A percentile compares a stretch with the other conserved stretches of the same genome.
phyloP scores from a whole-genome alignment of 1,139 yeast species.

The Kodamaea sp. region DNA sequence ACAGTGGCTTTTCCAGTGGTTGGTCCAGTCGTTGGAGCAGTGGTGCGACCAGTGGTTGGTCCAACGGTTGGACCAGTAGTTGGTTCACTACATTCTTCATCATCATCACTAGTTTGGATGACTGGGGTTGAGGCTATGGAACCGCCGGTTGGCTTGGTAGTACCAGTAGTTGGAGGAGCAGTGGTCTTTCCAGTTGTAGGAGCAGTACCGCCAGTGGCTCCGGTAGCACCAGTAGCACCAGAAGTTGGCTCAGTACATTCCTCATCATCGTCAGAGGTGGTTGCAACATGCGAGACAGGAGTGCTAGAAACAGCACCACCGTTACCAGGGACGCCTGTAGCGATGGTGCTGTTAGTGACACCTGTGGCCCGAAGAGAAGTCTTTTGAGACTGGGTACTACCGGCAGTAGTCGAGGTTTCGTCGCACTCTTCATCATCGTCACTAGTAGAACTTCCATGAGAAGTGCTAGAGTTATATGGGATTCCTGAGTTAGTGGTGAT shows the following conservation, averaged over 20 bases:
- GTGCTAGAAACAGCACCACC: slow-evolving; percentile 1
- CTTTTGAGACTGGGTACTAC: background rate
- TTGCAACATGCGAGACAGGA: slow-evolving; percentile 3
- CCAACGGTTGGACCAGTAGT: background rate
- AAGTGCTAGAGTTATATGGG: too few relatives aligned
- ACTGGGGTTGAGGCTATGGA: background rate
- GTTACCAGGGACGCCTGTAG: too few relatives aligned
- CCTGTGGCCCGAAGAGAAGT: too few relatives aligned
- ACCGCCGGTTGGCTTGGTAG: background rate
- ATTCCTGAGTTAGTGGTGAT: slow-evolving; percentile 1
- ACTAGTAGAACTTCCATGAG: slow-evolving; percentile 2
- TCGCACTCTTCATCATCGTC: slow-evolving; percentile 14
- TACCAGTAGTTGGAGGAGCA: too few relatives aligned
- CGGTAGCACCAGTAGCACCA: background rate
- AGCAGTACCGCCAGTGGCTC: background rate
- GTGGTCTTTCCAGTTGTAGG: background rate
- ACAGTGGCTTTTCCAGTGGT: slow-evolving; percentile 2
- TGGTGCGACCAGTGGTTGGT: background rate
- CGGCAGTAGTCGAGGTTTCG: slow-evolving; percentile 7
- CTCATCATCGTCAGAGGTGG: slow-evolving; percentile 6
- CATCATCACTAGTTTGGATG: slow-evolving; percentile 1
- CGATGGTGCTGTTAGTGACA: too few relatives aligned
- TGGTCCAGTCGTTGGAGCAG: background rate
- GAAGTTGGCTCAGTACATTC: slow-evolving; percentile 5
- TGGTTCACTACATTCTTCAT: slow-evolving; percentile 4